Evolutionary conservation across 2,329 filamentous ascomycete genomes (phyloP).

Genomic region (Cryphonectria japonica): DNA sequence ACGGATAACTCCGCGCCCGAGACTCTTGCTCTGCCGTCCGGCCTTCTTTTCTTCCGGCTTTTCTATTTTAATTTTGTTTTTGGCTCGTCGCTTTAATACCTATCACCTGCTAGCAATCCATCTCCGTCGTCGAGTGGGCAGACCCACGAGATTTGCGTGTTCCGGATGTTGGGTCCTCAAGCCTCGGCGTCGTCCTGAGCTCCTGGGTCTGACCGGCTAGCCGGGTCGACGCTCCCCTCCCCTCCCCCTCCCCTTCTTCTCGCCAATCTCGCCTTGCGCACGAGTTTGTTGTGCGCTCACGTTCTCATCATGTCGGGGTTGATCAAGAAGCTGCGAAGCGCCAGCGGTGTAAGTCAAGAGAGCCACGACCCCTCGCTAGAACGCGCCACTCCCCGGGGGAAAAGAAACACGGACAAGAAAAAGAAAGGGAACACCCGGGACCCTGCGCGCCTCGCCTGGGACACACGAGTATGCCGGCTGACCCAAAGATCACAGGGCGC

Average conservation of each 20-base stretch:
- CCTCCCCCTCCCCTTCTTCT: conserved; percentile 3
- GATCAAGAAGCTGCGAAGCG: conserved; percentile 62
- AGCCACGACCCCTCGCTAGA: conserved; percentile 14
- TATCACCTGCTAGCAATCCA: neutral
- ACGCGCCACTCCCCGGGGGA: conserved; percentile 12
- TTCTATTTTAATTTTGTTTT: neutral
- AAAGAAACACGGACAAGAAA: neutral
- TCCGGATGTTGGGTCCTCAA: conserved; percentile 28
- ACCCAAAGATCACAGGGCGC: conserved; percentile 43
- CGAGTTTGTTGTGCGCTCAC: conserved; percentile 7
- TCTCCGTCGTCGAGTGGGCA: conserved; percentile 14
- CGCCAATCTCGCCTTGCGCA: conserved; percentile 5
- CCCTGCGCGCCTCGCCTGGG: conserved; percentile 19
- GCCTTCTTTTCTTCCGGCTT: neutral
- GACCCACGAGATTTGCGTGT: conserved; percentile 19
- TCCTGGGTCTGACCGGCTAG: conserved; percentile 24
- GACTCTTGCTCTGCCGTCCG: neutral
- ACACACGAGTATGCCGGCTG: conserved; percentile 23
- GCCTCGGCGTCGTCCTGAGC: conserved; percentile 23
- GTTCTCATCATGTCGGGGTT: conserved; percentile 55
- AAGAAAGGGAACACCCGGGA: neutral
- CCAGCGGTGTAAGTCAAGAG: conserved; percentile 54
- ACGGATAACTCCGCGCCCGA: neutral
- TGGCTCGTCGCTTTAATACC: neutral
- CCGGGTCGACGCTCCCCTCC: conserved; percentile 25